A percentile compares a stretch with the other conserved stretches of the same genome.
phyloP scores from a whole-genome alignment of 176 grass and related monocot genomes.

The Raddia guianensis region DNA sequence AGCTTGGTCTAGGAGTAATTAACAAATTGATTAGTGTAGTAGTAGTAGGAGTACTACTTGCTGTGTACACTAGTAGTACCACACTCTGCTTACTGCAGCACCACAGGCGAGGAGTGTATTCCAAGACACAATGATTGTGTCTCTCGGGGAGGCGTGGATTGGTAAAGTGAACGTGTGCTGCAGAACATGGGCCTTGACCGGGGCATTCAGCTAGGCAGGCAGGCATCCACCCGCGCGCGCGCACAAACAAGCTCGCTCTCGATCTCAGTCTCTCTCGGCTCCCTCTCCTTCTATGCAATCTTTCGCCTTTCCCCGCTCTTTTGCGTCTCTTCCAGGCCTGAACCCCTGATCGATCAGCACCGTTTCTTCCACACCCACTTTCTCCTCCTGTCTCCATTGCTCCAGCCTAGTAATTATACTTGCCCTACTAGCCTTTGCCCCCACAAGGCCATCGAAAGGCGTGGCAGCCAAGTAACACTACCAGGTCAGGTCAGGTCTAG shows the following conservation, averaged over 20 bases:
- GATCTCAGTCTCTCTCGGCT: constrained; percentile 28
- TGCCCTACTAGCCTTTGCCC: constrained; percentile 78
- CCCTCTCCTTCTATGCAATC: constrained; percentile 54
- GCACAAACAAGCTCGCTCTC: not conserved
- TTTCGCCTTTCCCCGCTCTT: constrained; percentile 28
- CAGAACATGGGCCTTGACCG: constrained; percentile 87
- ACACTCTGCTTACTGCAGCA: constrained; percentile 14
- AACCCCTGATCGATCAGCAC: constrained; percentile 44
- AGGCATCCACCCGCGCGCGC: not conserved
- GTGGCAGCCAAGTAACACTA: constrained; percentile 88
- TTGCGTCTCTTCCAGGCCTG: constrained; percentile 41
- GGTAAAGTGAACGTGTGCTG: constrained; percentile 57
- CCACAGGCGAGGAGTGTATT: constrained; percentile 72
- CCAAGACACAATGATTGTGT: constrained; percentile 98
- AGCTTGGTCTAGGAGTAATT: not conserved
- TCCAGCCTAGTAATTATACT: constrained; percentile 77
- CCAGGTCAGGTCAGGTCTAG: constrained; percentile 51
- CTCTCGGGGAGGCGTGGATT: constrained; percentile 89
- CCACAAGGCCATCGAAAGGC: constrained; percentile 73
- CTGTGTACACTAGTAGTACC: not conserved
- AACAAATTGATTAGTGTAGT: constrained; percentile 1
- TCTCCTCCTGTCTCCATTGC: constrained; percentile 54
- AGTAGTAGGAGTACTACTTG: no score
- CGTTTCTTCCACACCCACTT: constrained; percentile 55
- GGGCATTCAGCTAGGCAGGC: constrained; percentile 11